Base-by-base conservation (phyloP, 192 early-diverging fungal species). In the Coemansia sp. region DNA sequence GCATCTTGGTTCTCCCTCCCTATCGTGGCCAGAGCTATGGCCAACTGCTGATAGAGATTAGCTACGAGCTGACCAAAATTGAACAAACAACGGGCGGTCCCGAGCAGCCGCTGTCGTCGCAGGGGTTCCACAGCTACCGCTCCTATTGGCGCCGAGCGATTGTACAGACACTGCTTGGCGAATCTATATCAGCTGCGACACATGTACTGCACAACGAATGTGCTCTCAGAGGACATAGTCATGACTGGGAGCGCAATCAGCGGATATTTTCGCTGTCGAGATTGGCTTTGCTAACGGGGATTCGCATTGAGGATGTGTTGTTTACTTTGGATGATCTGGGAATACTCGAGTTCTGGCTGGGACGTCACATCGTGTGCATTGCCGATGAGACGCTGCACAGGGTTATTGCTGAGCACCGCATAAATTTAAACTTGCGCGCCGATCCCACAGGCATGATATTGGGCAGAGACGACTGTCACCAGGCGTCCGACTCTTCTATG, bases 1-100 rank as follows among this genome's bases (percentile, higher is more conserved):
- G 96, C 74, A 96, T 98, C 41, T 65, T 96, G 66, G 86, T 92
- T 15, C 82, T 98, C 0, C 96, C 96, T 36, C 92, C 92, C 5
- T 93, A 89, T 70, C 95, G 96, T 64, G 83, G 91, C 31, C 90
- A 91, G 69, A 91, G 90, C 15, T 94, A 94, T 70, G 95, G 95
- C 4, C 86, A 91, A 61, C 69, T 95, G 51, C 76, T 98, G 29
- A 97, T 98, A 58, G 96, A 96, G 75, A 87, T 96, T 39, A 96
- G 95, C 94, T 95, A 95, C 71, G 89, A 92, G 55, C 65, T 97
- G 62, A 89, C 90, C 5, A 92, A 87, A 72, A 76, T 77, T 4
- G 89, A 92, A 32, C 75, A 86, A 36, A 84, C 85, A 42, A 85
- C 91, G 23, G 95, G 95, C 50, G 90, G 91, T 1, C 95, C 95